These are phyloP conservation scores for Furculomyces boomerangus DNA, from an alignment of 371 early-diverging fungal species.

Conservation along the genomic window DNA sequence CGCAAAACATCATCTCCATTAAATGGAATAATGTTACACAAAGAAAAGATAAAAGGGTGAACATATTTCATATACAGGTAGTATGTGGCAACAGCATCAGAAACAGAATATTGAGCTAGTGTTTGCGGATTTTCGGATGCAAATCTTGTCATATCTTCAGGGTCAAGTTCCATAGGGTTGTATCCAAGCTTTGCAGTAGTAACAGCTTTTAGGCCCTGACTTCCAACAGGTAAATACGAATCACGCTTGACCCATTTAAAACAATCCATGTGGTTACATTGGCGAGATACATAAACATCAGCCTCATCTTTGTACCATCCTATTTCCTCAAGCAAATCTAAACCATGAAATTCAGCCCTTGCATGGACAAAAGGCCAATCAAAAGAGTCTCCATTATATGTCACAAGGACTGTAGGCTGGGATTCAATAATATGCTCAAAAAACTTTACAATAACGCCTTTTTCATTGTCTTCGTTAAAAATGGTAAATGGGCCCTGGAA, in stretches of 20 bases:
- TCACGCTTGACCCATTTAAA: slow-evolving; percentile 99
- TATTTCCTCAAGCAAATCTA: slow-evolving; percentile 74
- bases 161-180: slow-evolving; percentile 97
- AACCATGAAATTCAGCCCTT: slow-evolving; percentile 57
- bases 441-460: slow-evolving; percentile 65
- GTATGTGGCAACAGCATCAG: slow-evolving; percentile 99
- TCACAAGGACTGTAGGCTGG: slow-evolving; percentile 86
- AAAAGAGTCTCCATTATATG: slow-evolving; percentile 99
- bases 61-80: slow-evolving; percentile 99
- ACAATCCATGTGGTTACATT: slow-evolving; percentile 97
- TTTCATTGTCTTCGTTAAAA: slow-evolving; percentile 89
- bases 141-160: slow-evolving; percentile 96
- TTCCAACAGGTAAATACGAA: slow-evolving; percentile 95
- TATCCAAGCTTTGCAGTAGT: slow-evolving; percentile 96
- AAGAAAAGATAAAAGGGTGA: slow-evolving; percentile 97
- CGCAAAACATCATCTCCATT: slow-evolving; percentile 93
- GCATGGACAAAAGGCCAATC: slow-evolving; percentile 99
- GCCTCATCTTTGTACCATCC: slow-evolving; percentile 67
- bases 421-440: slow-evolving; percentile 79
- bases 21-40: slow-evolving; percentile 97
- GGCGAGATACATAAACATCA: slow-evolving; percentile 69
- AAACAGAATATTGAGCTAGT: slow-evolving; percentile 98
- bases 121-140: slow-evolving; percentile 88
- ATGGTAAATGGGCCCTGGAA: slow-evolving; percentile 91
- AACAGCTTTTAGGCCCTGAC: slow-evolving; percentile 94